Percentiles rank a stretch among this genome's conserved stretches.
These are phyloP conservation scores for Phytopythium mirpurense DNA, from an alignment of 352 stramenopile species.

Conservation along the genomic window DNA sequence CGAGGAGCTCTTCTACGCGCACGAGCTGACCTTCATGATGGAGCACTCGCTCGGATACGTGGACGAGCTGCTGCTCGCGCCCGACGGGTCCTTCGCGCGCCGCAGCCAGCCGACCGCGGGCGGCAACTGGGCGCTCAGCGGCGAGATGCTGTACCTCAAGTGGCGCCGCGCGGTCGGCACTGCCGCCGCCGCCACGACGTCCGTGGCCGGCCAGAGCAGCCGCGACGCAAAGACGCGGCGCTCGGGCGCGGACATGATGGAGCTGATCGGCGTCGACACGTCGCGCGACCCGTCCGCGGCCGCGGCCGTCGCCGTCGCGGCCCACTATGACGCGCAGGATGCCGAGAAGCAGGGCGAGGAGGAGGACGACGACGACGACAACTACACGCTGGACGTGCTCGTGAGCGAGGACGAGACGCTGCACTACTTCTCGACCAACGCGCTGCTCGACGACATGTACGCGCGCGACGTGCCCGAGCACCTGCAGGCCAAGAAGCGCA, in stretches of 20 bases:
- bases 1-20: slow-evolving; percentile 68
- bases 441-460: slow-evolving; percentile 58
- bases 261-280: slow-evolving; percentile 4
- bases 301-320: slow-evolving; percentile 1
- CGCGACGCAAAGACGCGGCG: background rate
- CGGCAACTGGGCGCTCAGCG: slow-evolving; percentile 74
- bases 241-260: slow-evolving; percentile 1
- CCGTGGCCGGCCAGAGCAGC: too few relatives aligned
- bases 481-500: slow-evolving; percentile 40
- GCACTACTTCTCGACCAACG: slow-evolving; percentile 74
- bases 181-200: background rate
- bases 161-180: slow-evolving; percentile 33
- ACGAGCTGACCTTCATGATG: slow-evolving; percentile 81
- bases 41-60: slow-evolving; percentile 67
- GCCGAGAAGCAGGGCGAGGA: background rate
- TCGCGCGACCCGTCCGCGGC: background rate
- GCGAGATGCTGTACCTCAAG: slow-evolving; percentile 77
- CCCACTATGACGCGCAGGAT: background rate
- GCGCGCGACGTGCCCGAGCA: slow-evolving; percentile 58
- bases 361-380: slow-evolving; percentile 40
- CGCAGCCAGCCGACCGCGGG: slow-evolving; percentile 56
- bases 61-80: slow-evolving; percentile 68
- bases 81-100: slow-evolving; percentile 51
- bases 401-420: slow-evolving; percentile 65
- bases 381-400: slow-evolving; percentile 70